Evolutionary conservation across 2,329 filamentous ascomycete genomes (phyloP).

Genomic region (Dothistroma septosporum): DNA sequence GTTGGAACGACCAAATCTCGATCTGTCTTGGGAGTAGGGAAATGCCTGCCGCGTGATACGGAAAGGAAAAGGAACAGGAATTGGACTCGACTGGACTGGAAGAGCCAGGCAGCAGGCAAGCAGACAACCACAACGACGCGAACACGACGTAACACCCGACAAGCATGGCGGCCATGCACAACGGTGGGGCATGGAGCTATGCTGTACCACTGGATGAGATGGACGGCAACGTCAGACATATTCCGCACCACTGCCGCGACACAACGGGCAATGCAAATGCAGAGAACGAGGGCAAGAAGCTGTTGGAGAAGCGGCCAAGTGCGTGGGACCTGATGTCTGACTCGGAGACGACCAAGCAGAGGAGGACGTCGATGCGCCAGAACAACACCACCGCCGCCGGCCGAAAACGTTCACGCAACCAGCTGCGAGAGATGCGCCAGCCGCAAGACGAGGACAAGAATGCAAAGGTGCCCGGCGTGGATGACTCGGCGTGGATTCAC

Average conservation of each 20-base stretch:
- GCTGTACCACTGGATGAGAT: constrained; percentile 24
- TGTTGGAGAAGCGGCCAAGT: constrained; percentile 14
- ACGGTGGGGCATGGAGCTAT: constrained; percentile 22
- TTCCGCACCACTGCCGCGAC: background rate
- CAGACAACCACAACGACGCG: background rate
- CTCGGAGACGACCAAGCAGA: constrained; percentile 24
- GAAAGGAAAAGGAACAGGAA: too few relatives aligned
- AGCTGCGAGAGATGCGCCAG: constrained; percentile 22
- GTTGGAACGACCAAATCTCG: background rate
- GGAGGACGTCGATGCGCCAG: constrained; percentile 24
- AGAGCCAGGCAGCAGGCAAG: background rate
- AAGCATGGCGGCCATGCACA: constrained; percentile 14
- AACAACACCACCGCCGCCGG: constrained; percentile 20
- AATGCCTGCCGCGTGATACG: background rate
- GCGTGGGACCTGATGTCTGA: constrained; percentile 27
- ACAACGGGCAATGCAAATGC: background rate
- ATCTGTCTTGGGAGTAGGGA: background rate
- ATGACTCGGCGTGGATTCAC: constrained; percentile 78
- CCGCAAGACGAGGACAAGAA: constrained; percentile 10
- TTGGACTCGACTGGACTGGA: too few relatives aligned
- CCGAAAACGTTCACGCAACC: constrained; percentile 28
- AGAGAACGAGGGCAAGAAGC: constrained; percentile 8
- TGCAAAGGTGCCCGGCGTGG: constrained; percentile 27
- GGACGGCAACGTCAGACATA: constrained; percentile 20
- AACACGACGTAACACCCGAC: background rate